Base-by-base conservation (phyloP, 2,329 filamentous ascomycete genomes). In the Pseudogymnoascus sp. region DNA sequence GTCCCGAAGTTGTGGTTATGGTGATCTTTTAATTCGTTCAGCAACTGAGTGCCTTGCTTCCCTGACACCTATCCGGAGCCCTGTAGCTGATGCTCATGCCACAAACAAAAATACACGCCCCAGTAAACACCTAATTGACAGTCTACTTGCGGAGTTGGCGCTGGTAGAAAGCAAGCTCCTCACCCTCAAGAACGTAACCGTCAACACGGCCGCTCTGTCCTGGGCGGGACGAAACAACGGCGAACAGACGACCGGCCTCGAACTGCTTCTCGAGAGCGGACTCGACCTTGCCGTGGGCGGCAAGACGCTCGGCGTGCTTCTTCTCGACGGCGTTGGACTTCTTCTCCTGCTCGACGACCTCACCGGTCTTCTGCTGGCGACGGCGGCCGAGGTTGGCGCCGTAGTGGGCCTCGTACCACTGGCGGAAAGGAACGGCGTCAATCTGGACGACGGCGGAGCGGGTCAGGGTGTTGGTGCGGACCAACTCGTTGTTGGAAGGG, bases 351-450 rank as follows among this genome's bases (percentile, higher is more conserved):
- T 76, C 72, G 68, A 69, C 65, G 64, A 67, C 68, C 62, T 73
- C 72, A 59, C 72, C 76, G 60, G 73, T 69, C 81, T 95, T 92
- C 79, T 88, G 84, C 84, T 96, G 92, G 82, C 92, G 91, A 81
- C 89, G 89, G 74, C 92, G 90, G 78, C 94, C 94, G 69, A 99
- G 78, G 74, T 83, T 74, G 80, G 91, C 85, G 77, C 94, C 94
- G 86, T 99, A 99, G 89, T 99, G 94, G 72, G 94, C 91, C 88
- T 99, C 94, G 83, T 96, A 99, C 94, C 94, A 99, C 84, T 97
- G 93, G 79, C 94, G 87, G 91, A 99, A 99, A 72, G 94, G 94
- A 69, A 94, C 91, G 74, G 95, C 94, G 81, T 99, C 94, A 81
- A 99, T 84, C 86, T 99, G 94, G 79, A 99, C 91, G 76, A 99